Evolutionary conservation across 768 basidiomycete genomes (phyloP).

Genomic region (Xanthoconium stramineum): DNA sequence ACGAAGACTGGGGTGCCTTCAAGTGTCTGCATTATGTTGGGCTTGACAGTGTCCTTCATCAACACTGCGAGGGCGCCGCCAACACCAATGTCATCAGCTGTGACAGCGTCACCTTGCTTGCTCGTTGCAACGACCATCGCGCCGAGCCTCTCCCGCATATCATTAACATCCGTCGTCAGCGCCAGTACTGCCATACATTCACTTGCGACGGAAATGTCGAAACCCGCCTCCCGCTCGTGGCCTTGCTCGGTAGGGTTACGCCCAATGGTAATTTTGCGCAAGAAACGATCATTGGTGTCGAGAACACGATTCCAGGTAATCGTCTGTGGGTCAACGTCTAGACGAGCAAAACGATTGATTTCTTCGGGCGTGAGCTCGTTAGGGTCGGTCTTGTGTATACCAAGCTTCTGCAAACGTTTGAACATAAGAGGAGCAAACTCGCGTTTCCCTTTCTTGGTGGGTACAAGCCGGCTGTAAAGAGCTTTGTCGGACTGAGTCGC

Average conservation of each 20-base stretch:
- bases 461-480: conserved; percentile 88
- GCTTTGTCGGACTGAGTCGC: conserved; percentile 94
- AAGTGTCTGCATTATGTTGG: conserved; percentile 97
- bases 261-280: conserved; percentile 93
- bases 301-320: conserved; percentile 98
- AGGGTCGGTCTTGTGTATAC: conserved; percentile 92
- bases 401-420: conserved; percentile 91
- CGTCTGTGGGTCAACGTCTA: conserved; percentile 86
- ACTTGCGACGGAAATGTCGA: conserved; percentile 96
- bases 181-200: conserved; percentile 99
- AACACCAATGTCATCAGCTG: conserved; percentile 94
- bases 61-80: conserved; percentile 94
- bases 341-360: conserved; percentile 81
- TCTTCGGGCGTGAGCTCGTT: conserved; percentile 92
- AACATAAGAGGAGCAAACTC: conserved; percentile 96
- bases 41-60: conserved; percentile 99
- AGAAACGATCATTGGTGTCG: conserved; percentile 95
- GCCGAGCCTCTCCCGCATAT: conserved; percentile 91
- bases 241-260: conserved; percentile 88
- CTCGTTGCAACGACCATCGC: conserved; percentile 97
- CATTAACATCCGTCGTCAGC: conserved; percentile 78
- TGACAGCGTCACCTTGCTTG: conserved; percentile 87
- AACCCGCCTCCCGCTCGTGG: conserved; percentile 83
- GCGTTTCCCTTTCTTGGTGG: conserved; percentile 89
- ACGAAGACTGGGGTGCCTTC: conserved; percentile 99